Evolutionary conservation across 2,329 filamentous ascomycete genomes (phyloP).

Genomic region (Xylaria sp.): DNA sequence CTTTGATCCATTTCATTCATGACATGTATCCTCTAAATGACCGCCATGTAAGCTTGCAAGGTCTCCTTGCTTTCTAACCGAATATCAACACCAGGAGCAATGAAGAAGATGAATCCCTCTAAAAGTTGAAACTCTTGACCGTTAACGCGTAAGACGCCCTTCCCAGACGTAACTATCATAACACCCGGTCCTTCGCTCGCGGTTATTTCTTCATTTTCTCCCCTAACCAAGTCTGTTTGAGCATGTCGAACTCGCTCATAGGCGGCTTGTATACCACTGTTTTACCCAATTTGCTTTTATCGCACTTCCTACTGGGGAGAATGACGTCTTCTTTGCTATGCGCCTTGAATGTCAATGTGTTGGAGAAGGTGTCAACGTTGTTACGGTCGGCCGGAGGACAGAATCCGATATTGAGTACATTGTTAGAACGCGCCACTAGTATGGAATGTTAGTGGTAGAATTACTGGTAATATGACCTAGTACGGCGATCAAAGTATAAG

Average conservation of each 20-base stretch:
- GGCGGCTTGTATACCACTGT: constrained; percentile 73
- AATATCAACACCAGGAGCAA: constrained; percentile 63
- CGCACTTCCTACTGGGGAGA: constrained; percentile 60
- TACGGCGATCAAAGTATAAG: not conserved
- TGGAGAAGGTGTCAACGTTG: constrained; percentile 70
- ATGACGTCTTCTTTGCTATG: constrained; percentile 67
- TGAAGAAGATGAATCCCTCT: constrained; percentile 73
- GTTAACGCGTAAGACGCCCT: constrained; percentile 64
- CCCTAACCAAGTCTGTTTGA: constrained; percentile 66
- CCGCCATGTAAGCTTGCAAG: constrained; percentile 54
- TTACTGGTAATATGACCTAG: not conserved
- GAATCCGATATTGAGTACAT: constrained; percentile 75
- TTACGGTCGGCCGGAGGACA: constrained; percentile 74
- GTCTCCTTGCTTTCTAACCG: constrained; percentile 48
- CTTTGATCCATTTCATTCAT: no score
- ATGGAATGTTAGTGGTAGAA: not conserved
- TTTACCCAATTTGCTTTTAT: constrained; percentile 65
- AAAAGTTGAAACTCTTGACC: constrained; percentile 63
- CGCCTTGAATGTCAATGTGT: constrained; percentile 71
- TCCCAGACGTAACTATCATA: constrained; percentile 69
- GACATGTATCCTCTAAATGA: constrained; percentile 40
- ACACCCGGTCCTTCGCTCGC: constrained; percentile 70
- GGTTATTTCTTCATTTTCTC: constrained; percentile 67
- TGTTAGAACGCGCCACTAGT: constrained; percentile 74
- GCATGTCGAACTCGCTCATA: constrained; percentile 77